Evolutionary conservation across 768 basidiomycete genomes (phyloP).

Genomic region (Amanita jacksonii): DNA sequence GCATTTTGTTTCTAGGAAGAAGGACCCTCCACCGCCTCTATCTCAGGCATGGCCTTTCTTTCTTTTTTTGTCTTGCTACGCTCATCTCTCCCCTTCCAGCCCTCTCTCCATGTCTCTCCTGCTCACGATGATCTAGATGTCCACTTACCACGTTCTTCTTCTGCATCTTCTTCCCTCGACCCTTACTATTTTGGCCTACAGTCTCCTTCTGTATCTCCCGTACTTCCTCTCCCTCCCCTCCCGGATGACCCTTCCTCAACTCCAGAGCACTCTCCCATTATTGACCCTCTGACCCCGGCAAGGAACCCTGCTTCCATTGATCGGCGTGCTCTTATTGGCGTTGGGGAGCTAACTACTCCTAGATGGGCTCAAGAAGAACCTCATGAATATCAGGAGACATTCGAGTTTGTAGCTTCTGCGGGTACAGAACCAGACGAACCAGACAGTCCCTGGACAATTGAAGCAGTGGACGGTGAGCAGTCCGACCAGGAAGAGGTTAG

Average conservation of each 20-base stretch:
- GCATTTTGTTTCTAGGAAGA: slow-evolving; percentile 27
- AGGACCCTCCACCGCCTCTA: slow-evolving; percentile 44
- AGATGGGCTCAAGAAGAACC: slow-evolving; percentile 65
- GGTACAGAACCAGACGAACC: slow-evolving; percentile 39
- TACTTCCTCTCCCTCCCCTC: slow-evolving; percentile 39
- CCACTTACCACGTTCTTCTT: slow-evolving; percentile 53
- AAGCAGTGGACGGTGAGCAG: slow-evolving; percentile 71
- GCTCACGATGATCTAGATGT: slow-evolving; percentile 31
- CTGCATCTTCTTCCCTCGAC: slow-evolving; percentile 75
- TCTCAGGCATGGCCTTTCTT: too few species aligned
- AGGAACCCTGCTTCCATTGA: slow-evolving; percentile 76
- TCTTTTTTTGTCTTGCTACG: too few species aligned
- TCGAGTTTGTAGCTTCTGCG: slow-evolving; percentile 32
- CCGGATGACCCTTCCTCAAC: slow-evolving; percentile 38
- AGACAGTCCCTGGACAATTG: slow-evolving; percentile 85
- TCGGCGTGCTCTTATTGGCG: slow-evolving; percentile 80
- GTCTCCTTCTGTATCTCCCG: slow-evolving; percentile 61
- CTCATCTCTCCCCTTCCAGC: too few species aligned
- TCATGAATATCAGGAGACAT: slow-evolving; percentile 26
- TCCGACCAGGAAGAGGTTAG: slow-evolving; percentile 64
- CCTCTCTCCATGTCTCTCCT: too few species aligned
- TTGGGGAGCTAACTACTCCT: slow-evolving; percentile 95
- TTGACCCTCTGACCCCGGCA: slow-evolving; percentile 61
- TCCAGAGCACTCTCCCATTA: slow-evolving; percentile 44
- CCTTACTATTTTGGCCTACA: slow-evolving; percentile 79